Evolutionary conservation across 768 basidiomycete species (phyloP).

Genomic region (Termitomyces titanicus): DNA sequence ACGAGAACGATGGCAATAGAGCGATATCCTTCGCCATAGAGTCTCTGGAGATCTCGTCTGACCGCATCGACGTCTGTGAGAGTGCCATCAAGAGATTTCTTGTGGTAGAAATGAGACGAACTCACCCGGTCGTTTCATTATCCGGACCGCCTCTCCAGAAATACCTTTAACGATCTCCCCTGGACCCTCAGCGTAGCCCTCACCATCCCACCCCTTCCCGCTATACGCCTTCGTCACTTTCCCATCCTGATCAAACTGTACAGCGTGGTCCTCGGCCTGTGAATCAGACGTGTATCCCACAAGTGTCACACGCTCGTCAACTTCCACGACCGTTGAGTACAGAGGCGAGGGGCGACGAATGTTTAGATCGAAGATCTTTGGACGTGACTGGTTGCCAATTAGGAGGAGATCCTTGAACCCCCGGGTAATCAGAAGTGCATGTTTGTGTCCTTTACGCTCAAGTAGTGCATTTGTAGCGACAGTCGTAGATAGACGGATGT

Average conservation of each 20-base stretch:
- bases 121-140: constrained; percentile 70
- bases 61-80: constrained; percentile 48
- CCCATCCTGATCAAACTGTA: constrained; percentile 74
- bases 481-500: constrained; percentile 89
- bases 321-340: constrained; percentile 71
- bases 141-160: constrained; percentile 86
- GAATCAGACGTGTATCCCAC: constrained; percentile 94
- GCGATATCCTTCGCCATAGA: constrained; percentile 82
- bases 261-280: constrained; percentile 65
- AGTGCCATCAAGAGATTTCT: constrained; percentile 1
- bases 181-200: constrained; percentile 69
- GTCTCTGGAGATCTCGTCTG: constrained; percentile 56
- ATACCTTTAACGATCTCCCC: constrained; percentile 79
- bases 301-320: constrained; percentile 91
- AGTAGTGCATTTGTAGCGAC: constrained; percentile 95
- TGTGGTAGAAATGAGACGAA: background rate
- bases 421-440: constrained; percentile 86
- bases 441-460: constrained; percentile 90
- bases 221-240: constrained; percentile 63
- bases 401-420: constrained; percentile 90
- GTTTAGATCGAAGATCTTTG: constrained; percentile 92
- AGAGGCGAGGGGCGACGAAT: constrained; percentile 76
- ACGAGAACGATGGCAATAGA: constrained; percentile 87
- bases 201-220: constrained; percentile 75
- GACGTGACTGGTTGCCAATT: constrained; percentile 94